Evolutionary conservation across 2,329 filamentous ascomycete species (phyloP), one percentile per base, ranked within the genome.

Genomic region (Biscogniauxia marginata): DNA sequence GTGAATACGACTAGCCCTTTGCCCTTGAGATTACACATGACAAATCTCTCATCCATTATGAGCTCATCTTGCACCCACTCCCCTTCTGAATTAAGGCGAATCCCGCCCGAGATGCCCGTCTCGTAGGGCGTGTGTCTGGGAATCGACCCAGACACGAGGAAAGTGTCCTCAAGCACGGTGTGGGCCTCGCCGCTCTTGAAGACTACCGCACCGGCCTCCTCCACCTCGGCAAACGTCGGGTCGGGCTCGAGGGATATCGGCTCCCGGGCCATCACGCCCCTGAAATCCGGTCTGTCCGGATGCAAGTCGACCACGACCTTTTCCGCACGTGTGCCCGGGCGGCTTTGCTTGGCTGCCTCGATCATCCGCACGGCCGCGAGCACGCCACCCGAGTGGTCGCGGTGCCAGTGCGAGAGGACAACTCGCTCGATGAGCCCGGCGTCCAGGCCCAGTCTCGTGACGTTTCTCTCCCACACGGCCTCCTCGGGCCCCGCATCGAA

Each of bases 401-500:
- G 74, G 67, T 84, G 79, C 81, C 81, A 82, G 61, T 82, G 77
- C 4, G 78, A 80, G 21, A 83, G 67, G 49, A 80, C 73, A 19
- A 82, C 74, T 13, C 75, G 55, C 59, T 82, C 80, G 21, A 84
- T 70, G 0, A 65, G 61, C 1, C 72, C 66, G 3, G 81, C 65
- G 61, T 79, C 71, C 1, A 75, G 68, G 22, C 70, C 65, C 18
- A 82, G 65, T 1, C 80, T 71, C 4, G 67, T 74, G 3, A 71
- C 74, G 59, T 84, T 84, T n/a, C 73, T 69, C 60, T 79, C 75
- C 76, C 79, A 84, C 3, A 74, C 69, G 7, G 75, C 73, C 46
- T 77, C 80, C 63, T 83, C 80, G 0, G 81, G 81, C 0, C 80
- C 81, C 1, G 77, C 73, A 61, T 84, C 81, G 55, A 84, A 84